These are phyloP conservation scores for Hapsidospora chrysogenum DNA, from an alignment of 495 filamentous ascomycete species.

Conservation along the genomic window DNA sequence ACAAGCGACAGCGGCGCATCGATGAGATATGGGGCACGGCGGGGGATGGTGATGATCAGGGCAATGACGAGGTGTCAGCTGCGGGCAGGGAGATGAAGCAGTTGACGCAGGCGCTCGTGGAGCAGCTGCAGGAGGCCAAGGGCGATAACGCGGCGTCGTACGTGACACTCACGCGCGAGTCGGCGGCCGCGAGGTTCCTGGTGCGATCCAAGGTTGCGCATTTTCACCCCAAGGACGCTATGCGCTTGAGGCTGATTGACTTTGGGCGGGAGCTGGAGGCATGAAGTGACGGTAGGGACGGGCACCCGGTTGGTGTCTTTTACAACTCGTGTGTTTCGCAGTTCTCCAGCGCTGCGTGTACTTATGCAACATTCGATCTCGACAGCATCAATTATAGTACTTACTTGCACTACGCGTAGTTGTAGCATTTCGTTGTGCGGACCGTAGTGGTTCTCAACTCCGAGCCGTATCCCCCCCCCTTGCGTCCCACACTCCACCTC, in stretches of 20 bases:
- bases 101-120: constrained; percentile 45
- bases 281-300: too few species aligned
- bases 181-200: constrained; percentile 68
- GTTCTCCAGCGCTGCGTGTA: too few species aligned
- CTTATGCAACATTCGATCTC: too few species aligned
- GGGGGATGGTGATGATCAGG: constrained; percentile 12
- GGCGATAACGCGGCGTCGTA: constrained; percentile 42
- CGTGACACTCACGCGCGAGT: constrained; percentile 52
- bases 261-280: constrained; percentile 67
- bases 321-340: too few species aligned
- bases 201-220: constrained; percentile 72
- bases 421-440: too few species aligned
- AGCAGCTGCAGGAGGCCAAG: constrained; percentile 42
- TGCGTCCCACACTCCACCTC: too few species aligned
- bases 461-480: too few species aligned
- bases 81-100: constrained; percentile 50
- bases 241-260: constrained; percentile 58
- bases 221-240: constrained; percentile 73
- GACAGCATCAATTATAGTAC: too few species aligned
- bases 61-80: constrained; percentile 40
- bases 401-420: too few species aligned
- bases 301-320: too few species aligned
- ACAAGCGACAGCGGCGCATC: constrained; percentile 48
- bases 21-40: constrained; percentile 48
- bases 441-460: too few species aligned